Base-by-base conservation (phyloP, 2,329 filamentous ascomycete species). In the Epichloe typhina region DNA sequence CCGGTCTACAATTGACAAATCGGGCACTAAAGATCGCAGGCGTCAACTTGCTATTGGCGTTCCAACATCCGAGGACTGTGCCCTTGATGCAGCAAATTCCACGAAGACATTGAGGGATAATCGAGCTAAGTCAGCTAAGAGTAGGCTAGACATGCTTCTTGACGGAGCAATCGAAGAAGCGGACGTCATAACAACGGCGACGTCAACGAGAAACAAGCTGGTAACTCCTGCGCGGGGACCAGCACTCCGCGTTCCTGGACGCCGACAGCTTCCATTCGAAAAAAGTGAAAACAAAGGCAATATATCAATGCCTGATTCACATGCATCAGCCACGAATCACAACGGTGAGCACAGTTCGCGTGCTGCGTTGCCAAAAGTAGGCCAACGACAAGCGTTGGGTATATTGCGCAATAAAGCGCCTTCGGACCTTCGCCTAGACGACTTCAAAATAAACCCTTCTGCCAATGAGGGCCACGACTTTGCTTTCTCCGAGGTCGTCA, bases 361-460 rank as follows among this genome's bases (percentile, higher is more conserved):
- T 23, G 23, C 5, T 7, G 33, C 37, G 15, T 21, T 31, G 8
- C n/a, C 49, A 13, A 40, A 43, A 13, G 5, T 9, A 19, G 19
- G n/a, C 7, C 37, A 50, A 31, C 33, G 17, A 38, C 46, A 38
- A 44, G 11, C 11, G 31, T 11, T 8, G 12, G 38, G 47, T 12
- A 70, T 72, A 1, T 72, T 86, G 15, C 79, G 88, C 46, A 64
- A 72, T 9, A 79, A 75, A 47, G 76, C 81, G 0, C 55, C 81
- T 3, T 67, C 72, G 0, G 69, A 75, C 36, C 73, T 95, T 12
- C 69, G 69, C 13, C 69, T 84, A 1, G 77, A 80, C 12, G 84
- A 95, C 65, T 96, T 95, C 72, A 91, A 84, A 62, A 72, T 93
- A 58, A 95, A 95, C 56, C 83, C 87, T 0, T 69, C 71, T 4